phyloP scores from a whole-genome alignment of 2,329 filamentous ascomycete genomes.

The Drechslerella dactyloides region DNA sequence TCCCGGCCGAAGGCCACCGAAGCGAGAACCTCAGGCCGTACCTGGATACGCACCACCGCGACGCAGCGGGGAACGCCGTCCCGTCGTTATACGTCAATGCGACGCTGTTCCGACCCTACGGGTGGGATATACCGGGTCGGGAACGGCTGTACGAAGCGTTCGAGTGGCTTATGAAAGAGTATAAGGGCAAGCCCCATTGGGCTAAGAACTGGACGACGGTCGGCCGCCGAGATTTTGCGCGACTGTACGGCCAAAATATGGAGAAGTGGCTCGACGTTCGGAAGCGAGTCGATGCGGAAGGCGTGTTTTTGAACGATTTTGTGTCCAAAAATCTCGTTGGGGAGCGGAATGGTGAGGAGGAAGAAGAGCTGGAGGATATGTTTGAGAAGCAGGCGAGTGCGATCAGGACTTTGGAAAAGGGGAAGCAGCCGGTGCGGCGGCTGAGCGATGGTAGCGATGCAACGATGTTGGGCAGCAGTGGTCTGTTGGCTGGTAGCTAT shows the following conservation, averaged over 20 bases:
- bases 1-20: conserved; percentile 62
- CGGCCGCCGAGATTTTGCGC: conserved; percentile 66
- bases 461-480: conserved; percentile 41
- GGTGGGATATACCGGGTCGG: conserved; percentile 73
- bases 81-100: conserved; percentile 89
- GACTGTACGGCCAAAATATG: conserved; percentile 73
- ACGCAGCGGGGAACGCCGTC: conserved; percentile 59
- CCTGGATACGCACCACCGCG: conserved; percentile 32
- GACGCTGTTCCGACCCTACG: conserved; percentile 83
- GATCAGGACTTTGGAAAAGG: conserved; percentile 16
- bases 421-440: conserved; percentile 28
- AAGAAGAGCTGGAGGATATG: conserved; percentile 37
- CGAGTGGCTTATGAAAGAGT: conserved; percentile 85
- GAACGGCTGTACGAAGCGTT: conserved; percentile 85
- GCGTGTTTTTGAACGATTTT: conserved; percentile 91
- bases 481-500: conserved; percentile 44
- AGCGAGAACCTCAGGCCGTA: conserved; percentile 21
- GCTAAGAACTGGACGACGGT: conserved; percentile 82
- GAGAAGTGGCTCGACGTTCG: conserved; percentile 72
- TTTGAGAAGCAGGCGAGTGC: conserved; percentile 25
- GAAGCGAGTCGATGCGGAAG: conserved; percentile 75
- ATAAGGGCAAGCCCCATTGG: conserved; percentile 85
- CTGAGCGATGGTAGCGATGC: conserved; percentile 41
- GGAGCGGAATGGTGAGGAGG: conserved; percentile 19
- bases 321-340: conserved; percentile 71